phyloP scores from a whole-genome alignment of 2,329 filamentous ascomycete species.

The Cadophora sp. region DNA sequence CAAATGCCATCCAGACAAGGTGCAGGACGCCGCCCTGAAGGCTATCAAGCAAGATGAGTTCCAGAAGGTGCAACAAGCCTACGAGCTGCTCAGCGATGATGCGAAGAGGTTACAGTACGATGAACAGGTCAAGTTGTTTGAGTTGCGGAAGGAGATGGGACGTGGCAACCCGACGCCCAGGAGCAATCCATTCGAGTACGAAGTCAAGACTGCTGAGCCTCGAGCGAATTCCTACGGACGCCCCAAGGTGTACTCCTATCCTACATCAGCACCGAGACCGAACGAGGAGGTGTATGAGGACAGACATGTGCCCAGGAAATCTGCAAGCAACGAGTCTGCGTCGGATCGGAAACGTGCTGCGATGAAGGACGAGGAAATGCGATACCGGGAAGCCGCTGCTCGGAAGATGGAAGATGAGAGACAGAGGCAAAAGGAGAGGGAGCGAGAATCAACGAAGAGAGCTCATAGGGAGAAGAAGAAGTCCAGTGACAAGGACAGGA shows the following conservation, averaged over 20 bases:
- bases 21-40: slow-evolving; percentile 72
- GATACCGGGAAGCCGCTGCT: slow-evolving; percentile 35
- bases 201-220: slow-evolving; percentile 58
- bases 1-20: slow-evolving; percentile 91
- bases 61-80: slow-evolving; percentile 90
- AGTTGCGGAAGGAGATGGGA: slow-evolving; percentile 59
- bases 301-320: slow-evolving; percentile 50
- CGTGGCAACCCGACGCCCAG: slow-evolving; percentile 53
- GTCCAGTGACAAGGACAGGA: slow-evolving; percentile 47
- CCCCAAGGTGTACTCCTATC: slow-evolving; percentile 42
- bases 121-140: slow-evolving; percentile 71
- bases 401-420: slow-evolving; percentile 33
- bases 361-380: slow-evolving; percentile 39
- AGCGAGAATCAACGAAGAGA: slow-evolving; percentile 30
- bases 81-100: slow-evolving; percentile 87
- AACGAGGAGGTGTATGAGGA: slow-evolving; percentile 60
- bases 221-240: slow-evolving; percentile 50
- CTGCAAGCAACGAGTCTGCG: slow-evolving; percentile 52
- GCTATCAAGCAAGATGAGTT: slow-evolving; percentile 85
- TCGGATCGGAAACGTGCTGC: slow-evolving; percentile 42
- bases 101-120: slow-evolving; percentile 77
- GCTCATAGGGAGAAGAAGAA: slow-evolving; percentile 43
- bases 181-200: slow-evolving; percentile 51
- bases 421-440: slow-evolving; percentile 43
- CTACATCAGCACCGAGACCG: slow-evolving; percentile 42